Conservation (phyloP, 2,329 filamentous ascomycete species). For the Talaromyces sp. region DNA sequence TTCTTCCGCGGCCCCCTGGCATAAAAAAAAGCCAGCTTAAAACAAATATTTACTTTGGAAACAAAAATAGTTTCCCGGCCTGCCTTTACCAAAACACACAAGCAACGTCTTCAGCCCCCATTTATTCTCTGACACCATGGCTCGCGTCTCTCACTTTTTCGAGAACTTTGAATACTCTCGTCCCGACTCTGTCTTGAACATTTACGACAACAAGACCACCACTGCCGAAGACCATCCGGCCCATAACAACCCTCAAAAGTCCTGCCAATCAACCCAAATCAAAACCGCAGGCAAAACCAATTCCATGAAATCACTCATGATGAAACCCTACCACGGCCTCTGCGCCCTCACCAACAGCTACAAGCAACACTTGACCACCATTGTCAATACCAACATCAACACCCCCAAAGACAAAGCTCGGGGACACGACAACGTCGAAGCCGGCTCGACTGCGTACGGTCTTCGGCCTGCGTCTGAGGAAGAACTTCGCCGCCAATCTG, state of each 20-base stretch:
- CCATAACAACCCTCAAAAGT: background rate
- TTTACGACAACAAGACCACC: background rate
- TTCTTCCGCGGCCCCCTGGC: background rate
- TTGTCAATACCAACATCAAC: background rate
- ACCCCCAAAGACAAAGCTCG: background rate
- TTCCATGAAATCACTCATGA: background rate
- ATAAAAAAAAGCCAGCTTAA: background rate
- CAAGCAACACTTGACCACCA: conserved; percentile 1
- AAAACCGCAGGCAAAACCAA: background rate
- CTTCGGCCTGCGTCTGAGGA: background rate
- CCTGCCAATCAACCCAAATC: background rate
- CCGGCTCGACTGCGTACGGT: conserved; percentile 5
- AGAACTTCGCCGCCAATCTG: background rate
- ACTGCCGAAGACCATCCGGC: background rate
- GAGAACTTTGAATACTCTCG: background rate
- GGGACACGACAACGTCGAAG: background rate
- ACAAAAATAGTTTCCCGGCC: background rate
- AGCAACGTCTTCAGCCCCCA: background rate
- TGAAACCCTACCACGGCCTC: background rate
- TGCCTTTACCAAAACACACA: background rate
- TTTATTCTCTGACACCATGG: conserved; percentile 1
- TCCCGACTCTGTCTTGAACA: background rate
- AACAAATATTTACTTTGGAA: background rate
- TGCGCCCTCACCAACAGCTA: background rate
- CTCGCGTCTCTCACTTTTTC: conserved; percentile 4